These are phyloP conservation scores for Dendryphion nanum DNA, from an alignment of 2,329 filamentous ascomycete genomes.

Conservation along the genomic window DNA sequence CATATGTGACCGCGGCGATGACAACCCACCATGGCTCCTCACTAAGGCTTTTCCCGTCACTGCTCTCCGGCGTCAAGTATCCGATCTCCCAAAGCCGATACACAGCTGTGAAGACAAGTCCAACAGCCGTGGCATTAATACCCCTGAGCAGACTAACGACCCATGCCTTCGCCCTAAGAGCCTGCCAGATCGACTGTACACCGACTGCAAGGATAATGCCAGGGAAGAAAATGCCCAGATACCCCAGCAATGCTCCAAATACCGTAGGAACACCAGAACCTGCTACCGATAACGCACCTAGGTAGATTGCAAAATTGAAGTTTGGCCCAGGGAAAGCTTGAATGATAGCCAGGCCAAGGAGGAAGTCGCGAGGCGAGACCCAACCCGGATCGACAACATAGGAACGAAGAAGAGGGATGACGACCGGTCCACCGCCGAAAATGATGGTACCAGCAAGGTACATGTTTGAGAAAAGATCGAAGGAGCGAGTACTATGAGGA, in stretches of 20 bases:
- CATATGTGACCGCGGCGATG: conserved; percentile 41
- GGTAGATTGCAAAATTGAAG: conserved; percentile 53
- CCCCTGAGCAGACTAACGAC: conserved; percentile 38
- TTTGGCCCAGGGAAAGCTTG: conserved; percentile 68
- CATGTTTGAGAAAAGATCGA: conserved; percentile 68
- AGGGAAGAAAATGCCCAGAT: conserved; percentile 43
- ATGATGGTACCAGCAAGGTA: conserved; percentile 68
- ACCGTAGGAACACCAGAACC: conserved; percentile 24
- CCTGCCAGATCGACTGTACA: conserved; percentile 40
- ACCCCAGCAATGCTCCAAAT: conserved; percentile 38
- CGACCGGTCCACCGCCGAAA: conserved; percentile 47
- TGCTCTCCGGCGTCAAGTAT: conserved; percentile 38
- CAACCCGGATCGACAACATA: conserved; percentile 65
- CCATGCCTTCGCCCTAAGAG: conserved; percentile 32
- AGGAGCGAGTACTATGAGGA: conserved; percentile 46
- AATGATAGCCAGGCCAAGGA: conserved; percentile 69
- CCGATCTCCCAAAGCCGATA: conserved; percentile 47
- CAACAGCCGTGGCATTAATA: conserved; percentile 44
- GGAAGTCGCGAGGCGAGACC: conserved; percentile 69
- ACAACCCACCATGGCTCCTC: conserved; percentile 47
- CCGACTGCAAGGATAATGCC: conserved; percentile 39
- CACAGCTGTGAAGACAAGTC: conserved; percentile 45
- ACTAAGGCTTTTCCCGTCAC: conserved; percentile 35
- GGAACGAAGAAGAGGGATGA: conserved; percentile 43
- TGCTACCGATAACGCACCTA: conserved; percentile 39